phyloP scores from a whole-genome alignment of 371 early-diverging fungal species.

The Dentiscutata heterogama region DNA sequence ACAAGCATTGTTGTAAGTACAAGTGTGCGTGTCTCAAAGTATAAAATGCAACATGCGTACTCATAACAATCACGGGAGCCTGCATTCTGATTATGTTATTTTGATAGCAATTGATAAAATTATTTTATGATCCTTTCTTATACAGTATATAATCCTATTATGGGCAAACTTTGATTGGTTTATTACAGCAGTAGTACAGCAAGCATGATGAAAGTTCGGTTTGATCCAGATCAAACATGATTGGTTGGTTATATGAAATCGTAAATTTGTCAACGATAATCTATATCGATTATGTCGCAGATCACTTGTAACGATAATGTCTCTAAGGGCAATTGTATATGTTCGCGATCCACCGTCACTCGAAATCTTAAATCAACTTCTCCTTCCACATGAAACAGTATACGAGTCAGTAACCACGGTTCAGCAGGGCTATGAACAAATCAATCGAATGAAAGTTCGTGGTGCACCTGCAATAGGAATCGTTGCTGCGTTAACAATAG shows the following conservation, averaged over 20 bases:
- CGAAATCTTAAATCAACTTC: constrained; percentile 91
- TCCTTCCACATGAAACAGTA: constrained; percentile 87
- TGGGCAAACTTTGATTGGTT: too few species aligned
- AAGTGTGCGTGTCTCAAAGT: background rate
- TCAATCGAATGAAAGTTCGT: constrained; percentile 94
- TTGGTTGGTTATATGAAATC: too few species aligned
- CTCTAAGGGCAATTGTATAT: constrained; percentile 55
- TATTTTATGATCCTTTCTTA: too few species aligned
- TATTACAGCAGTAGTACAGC: too few species aligned
- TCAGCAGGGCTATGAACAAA: constrained; percentile 87
- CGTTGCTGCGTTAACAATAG: constrained; percentile 92
- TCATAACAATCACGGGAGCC: constrained; percentile 79
- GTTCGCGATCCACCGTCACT: constrained; percentile 65
- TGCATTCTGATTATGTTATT: constrained; percentile 58
- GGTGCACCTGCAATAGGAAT: constrained; percentile 98
- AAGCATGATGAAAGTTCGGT: too few species aligned
- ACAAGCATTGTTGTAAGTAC: background rate
- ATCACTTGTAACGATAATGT: background rate
- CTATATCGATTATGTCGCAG: too few species aligned
- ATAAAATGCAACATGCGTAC: constrained; percentile 54
- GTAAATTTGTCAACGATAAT: too few species aligned
- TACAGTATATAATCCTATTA: too few species aligned
- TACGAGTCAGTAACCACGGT: constrained; percentile 76
- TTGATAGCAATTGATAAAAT: background rate
- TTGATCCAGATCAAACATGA: too few species aligned